phyloP scores from a whole-genome alignment of 1,284 basidiomycete species.

The Coniferiporia sulphurascens region DNA sequence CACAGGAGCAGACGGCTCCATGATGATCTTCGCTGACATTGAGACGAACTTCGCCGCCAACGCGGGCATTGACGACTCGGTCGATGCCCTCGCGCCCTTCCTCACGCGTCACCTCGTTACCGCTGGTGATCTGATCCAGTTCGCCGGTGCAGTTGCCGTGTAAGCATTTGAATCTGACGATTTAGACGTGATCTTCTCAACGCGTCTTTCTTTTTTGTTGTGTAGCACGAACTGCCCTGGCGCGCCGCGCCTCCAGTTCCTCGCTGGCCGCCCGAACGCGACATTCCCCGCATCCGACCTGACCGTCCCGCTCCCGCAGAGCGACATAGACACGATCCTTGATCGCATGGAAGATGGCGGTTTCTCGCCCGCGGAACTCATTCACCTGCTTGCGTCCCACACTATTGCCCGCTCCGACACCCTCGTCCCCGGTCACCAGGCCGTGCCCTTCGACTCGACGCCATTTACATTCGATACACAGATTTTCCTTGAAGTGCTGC shows the following conservation, averaged over 20 bases:
- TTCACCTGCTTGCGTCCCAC: constrained; percentile 25
- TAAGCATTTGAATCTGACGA: background rate
- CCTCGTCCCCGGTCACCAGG: constrained; percentile 15
- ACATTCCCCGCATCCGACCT: constrained; percentile 24
- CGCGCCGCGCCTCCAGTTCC: constrained; percentile 26
- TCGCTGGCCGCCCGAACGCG: constrained; percentile 23
- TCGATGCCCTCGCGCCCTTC: constrained; percentile 26
- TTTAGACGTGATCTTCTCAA: background rate
- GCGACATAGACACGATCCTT: constrained; percentile 26
- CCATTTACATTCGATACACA: constrained; percentile 22
- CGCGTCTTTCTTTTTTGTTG: background rate
- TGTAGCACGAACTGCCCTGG: constrained; percentile 28
- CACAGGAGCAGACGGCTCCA: constrained; percentile 20
- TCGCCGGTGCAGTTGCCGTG: constrained; percentile 29
- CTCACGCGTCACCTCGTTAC: constrained; percentile 25
- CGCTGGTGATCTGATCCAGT: constrained; percentile 29
- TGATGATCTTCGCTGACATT: constrained; percentile 17
- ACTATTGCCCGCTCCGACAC: constrained; percentile 20
- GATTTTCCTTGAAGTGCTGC: constrained; percentile 21
- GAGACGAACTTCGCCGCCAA: constrained; percentile 23
- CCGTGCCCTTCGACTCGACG: constrained; percentile 21
- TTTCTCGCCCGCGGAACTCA: constrained; percentile 28
- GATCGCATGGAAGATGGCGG: constrained; percentile 23
- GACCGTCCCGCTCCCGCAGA: constrained; percentile 27
- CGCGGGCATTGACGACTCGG: constrained; percentile 27